Conservation (phyloP, 345 rosid species). For the Citrus unshiu region DNA sequence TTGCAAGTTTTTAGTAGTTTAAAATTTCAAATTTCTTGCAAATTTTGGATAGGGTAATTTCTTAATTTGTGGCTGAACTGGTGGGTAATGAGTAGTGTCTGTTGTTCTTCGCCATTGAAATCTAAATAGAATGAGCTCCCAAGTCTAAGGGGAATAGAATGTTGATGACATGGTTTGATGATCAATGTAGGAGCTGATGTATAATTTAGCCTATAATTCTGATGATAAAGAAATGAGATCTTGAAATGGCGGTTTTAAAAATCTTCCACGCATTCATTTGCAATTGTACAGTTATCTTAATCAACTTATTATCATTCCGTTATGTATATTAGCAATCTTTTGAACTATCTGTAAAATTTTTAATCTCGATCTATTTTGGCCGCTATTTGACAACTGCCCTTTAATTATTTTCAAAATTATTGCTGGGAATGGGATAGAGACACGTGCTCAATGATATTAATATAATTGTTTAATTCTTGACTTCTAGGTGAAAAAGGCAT, state of each 20-base stretch:
- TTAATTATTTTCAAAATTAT: neutral
- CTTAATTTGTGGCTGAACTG: neutral
- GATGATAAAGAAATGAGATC: neutral
- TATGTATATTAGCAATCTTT: neutral
- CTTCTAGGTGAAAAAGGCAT: slow-evolving; percentile 46
- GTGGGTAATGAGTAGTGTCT: too few species aligned
- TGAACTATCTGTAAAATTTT: neutral
- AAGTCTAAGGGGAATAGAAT: neutral
- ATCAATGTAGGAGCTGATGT: neutral
- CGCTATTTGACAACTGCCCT: neutral
- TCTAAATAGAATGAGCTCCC: neutral
- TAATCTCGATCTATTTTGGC: neutral
- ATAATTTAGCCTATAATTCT: neutral
- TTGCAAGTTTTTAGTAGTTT: neutral
- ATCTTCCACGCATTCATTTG: neutral
- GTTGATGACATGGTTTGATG: neutral
- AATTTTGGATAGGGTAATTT: neutral
- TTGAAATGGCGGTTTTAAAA: neutral
- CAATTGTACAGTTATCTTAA: neutral
- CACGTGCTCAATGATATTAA: neutral
- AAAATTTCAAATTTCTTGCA: neutral
- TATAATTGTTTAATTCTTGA: neutral
- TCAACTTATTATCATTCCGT: neutral
- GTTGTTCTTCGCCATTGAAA: too few species aligned
- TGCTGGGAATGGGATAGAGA: neutral